Percentiles rank a stretch among this genome's conserved stretches.
These are phyloP conservation scores for Extremus antarcticus DNA, from an alignment of 495 filamentous ascomycete genomes.

Conservation along the genomic window DNA sequence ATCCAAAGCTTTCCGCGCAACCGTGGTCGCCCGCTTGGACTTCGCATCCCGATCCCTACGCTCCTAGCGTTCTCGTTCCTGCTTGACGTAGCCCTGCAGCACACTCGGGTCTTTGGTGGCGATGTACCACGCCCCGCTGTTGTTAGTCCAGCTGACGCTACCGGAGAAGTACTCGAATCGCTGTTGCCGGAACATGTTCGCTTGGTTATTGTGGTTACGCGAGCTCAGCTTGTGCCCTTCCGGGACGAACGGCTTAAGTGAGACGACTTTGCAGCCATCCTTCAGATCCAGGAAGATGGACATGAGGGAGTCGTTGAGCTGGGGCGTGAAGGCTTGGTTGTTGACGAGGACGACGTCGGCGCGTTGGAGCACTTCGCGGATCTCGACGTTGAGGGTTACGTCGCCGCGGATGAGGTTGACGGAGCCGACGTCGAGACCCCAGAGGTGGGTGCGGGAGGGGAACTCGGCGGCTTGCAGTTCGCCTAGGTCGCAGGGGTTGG, in stretches of 20 bases:
- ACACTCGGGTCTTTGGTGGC: conserved; percentile 59
- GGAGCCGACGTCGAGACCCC: conserved; percentile 71
- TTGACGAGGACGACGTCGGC: conserved; percentile 94
- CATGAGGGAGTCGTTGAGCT: conserved; percentile 74
- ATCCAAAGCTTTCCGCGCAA: too few relatives aligned
- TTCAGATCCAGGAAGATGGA: conserved; percentile 92
- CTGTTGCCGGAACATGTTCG: conserved; percentile 59
- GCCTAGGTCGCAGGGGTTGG: conserved; percentile 24
- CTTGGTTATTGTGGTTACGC: conserved; percentile 62
- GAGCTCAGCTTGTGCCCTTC: conserved; percentile 55
- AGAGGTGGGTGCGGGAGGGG: conserved; percentile 67
- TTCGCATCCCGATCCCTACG: not conserved
- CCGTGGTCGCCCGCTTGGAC: not conserved
- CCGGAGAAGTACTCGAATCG: conserved; percentile 65
- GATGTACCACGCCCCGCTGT: conserved; percentile 72
- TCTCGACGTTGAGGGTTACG: conserved; percentile 63
- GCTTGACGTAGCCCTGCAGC: conserved; percentile 12
- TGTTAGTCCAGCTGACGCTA: conserved; percentile 85
- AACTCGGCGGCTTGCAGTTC: conserved; percentile 49
- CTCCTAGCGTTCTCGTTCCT: conserved; percentile 4
- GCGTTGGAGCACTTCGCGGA: conserved; percentile 59
- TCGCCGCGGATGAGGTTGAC: conserved; percentile 77
- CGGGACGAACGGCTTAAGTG: conserved; percentile 69
- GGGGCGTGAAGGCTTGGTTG: conserved; percentile 85
- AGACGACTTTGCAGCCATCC: conserved; percentile 78